phyloP scores from a whole-genome alignment of 1,284 basidiomycete species.

The Athelia psychrophila region DNA sequence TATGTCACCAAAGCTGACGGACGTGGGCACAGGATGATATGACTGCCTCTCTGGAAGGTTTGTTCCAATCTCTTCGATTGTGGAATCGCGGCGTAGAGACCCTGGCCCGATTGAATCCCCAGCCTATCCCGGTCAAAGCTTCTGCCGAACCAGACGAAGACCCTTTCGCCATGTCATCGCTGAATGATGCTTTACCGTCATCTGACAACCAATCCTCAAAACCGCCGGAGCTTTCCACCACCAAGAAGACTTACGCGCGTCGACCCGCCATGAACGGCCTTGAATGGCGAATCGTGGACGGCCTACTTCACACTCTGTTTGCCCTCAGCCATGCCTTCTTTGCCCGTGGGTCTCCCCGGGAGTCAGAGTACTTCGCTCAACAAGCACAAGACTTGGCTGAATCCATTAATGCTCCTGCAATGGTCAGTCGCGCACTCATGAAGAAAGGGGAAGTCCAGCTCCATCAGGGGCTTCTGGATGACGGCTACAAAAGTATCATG shows the following conservation, averaged over 20 bases:
- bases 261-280: slow-evolving; percentile 48
- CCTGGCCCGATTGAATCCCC: slow-evolving; percentile 56
- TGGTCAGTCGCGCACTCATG: slow-evolving; percentile 62
- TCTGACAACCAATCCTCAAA: slow-evolving; percentile 9
- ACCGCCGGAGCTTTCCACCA: slow-evolving; percentile 13
- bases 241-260: slow-evolving; percentile 26
- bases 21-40: slow-evolving; percentile 59
- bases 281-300: slow-evolving; percentile 76
- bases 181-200: slow-evolving; percentile 33
- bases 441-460: slow-evolving; percentile 68
- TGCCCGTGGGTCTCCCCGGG: slow-evolving; percentile 73
- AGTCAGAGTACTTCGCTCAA: slow-evolving; percentile 79
- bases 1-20: not conserved
- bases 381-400: slow-evolving; percentile 71
- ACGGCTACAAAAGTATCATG: slow-evolving; percentile 49
- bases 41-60: slow-evolving; percentile 52
- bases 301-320: slow-evolving; percentile 63
- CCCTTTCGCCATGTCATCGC: slow-evolving; percentile 53
- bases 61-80: slow-evolving; percentile 73
- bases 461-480: slow-evolving; percentile 54
- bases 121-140: slow-evolving; percentile 22
- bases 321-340: slow-evolving; percentile 62
- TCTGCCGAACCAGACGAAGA: slow-evolving; percentile 39
- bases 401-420: slow-evolving; percentile 60
- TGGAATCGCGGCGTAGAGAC: slow-evolving; percentile 79